Conservation (phyloP, 371 early-diverging fungal genomes). For the Blakeslea trispora region DNA sequence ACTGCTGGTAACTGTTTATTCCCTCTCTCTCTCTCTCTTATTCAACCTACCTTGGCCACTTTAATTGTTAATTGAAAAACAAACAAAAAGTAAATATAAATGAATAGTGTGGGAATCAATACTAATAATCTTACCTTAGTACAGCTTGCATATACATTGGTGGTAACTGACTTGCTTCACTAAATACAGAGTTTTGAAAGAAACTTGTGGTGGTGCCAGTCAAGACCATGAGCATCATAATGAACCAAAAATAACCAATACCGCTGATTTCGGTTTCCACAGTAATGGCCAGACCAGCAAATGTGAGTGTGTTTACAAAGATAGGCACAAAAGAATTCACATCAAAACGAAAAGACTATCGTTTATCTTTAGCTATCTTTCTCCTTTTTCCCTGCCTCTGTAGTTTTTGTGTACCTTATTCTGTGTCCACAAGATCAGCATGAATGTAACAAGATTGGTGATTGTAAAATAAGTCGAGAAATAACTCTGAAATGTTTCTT, state of each 20-base stretch:
- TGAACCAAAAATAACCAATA: constrained; percentile 61
- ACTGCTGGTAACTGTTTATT: too few species aligned
- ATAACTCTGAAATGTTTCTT: constrained; percentile 74
- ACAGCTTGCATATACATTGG: constrained; percentile 73
- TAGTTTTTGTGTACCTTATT: constrained; percentile 51
- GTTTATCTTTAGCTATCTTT: too few species aligned
- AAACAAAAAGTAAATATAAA: background rate
- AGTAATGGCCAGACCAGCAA: constrained; percentile 37
- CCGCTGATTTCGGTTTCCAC: constrained; percentile 34
- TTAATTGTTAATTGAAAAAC: constrained; percentile 3
- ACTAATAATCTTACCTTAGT: constrained; percentile 51
- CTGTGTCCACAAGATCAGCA: constrained; percentile 62
- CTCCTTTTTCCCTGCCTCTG: too few species aligned
- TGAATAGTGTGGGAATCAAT: background rate
- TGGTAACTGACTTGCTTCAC: constrained; percentile 73
- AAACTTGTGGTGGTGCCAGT: constrained; percentile 68
- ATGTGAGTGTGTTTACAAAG: constrained; percentile 34
- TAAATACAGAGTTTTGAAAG: constrained; percentile 73
- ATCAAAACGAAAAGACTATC: constrained; percentile 8
- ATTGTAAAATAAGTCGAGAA: constrained; percentile 70
- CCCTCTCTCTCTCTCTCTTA: background rate
- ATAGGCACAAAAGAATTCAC: constrained; percentile 34
- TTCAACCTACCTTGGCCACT: constrained; percentile 53
- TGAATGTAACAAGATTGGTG: constrained; percentile 59
- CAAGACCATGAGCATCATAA: constrained; percentile 55